These are phyloP conservation scores for Rhodofomes roseus DNA, from an alignment of 1,284 basidiomycete species.

Conservation along the genomic window DNA sequence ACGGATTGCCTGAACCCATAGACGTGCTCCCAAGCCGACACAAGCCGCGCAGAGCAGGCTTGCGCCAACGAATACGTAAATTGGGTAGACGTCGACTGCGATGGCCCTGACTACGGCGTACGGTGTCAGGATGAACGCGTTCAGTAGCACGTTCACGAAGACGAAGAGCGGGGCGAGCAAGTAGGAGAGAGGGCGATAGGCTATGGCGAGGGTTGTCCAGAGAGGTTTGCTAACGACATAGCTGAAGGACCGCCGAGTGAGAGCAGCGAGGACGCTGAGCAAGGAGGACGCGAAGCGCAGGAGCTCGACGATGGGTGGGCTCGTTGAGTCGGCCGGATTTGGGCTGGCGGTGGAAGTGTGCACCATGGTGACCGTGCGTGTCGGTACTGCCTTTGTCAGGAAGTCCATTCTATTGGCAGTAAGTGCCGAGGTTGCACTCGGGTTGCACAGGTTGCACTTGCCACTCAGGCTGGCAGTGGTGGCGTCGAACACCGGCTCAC, in stretches of 20 bases:
- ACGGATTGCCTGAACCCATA: slow-evolving; percentile 3
- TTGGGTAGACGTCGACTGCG: slow-evolving; percentile 48
- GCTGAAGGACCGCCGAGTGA: slow-evolving; percentile 9
- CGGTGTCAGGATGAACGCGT: slow-evolving; percentile 44
- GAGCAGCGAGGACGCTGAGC: slow-evolving; percentile 10
- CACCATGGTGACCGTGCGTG: background rate
- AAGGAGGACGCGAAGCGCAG: slow-evolving; percentile 11
- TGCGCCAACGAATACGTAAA: slow-evolving; percentile 58
- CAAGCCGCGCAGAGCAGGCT: slow-evolving; percentile 51
- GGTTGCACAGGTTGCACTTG: no score
- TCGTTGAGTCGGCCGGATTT: background rate
- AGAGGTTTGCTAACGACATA: slow-evolving; percentile 26
- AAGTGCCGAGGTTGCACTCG: background rate
- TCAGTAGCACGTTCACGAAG: slow-evolving; percentile 38
- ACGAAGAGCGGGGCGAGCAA: slow-evolving; percentile 47
- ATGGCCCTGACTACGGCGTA: slow-evolving; percentile 36
- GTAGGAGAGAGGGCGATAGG: slow-evolving; percentile 38
- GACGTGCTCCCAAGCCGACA: slow-evolving; percentile 45
- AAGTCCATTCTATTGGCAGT: background rate
- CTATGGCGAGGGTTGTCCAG: slow-evolving; percentile 28
- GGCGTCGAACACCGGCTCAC: background rate
- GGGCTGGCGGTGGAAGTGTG: background rate
- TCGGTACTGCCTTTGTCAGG: background rate
- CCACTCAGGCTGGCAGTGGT: no score
- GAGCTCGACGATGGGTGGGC: slow-evolving; percentile 21